phyloP scores from a whole-genome alignment of 345 rosid species.

The Corchorus olitorius region DNA sequence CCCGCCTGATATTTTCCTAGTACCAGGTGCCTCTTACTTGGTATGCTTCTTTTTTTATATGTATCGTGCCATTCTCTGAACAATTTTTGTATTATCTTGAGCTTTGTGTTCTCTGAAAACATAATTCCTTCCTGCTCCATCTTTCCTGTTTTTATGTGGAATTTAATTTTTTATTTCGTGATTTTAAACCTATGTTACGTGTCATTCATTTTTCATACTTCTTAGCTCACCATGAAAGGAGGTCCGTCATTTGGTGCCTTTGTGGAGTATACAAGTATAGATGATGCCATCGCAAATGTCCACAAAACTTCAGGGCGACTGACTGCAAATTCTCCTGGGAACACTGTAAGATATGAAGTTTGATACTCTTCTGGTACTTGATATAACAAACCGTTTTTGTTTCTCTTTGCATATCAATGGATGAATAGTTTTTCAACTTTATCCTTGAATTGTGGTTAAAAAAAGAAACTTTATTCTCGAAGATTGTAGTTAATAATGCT shows the following conservation, averaged over 20 bases:
- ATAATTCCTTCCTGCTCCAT: not conserved
- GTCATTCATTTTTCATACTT: constrained; percentile 13
- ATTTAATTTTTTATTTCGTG: constrained; percentile 11
- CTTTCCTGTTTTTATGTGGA: constrained; percentile 4
- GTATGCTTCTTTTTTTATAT: constrained; percentile 42
- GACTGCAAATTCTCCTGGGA: constrained; percentile 78
- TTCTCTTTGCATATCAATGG: not conserved
- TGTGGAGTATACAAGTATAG: constrained; percentile 56
- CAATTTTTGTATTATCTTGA: not conserved
- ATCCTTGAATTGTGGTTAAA: not conserved
- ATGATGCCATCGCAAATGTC: constrained; percentile 59
- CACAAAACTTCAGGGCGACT: constrained; percentile 64
- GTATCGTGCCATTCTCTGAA: constrained; percentile 2
- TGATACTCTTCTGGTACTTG: constrained; percentile 23
- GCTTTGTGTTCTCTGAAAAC: not conserved
- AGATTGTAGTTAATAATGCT: constrained; percentile 1
- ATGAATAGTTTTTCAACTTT: not conserved
- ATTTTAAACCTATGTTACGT: constrained; percentile 18
- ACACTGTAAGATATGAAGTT: constrained; percentile 64
- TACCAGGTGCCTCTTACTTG: constrained; percentile 86
- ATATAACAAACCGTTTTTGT: not conserved
- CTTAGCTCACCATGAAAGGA: constrained; percentile 73
- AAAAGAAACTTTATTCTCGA: not conserved
- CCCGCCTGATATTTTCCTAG: constrained; percentile 72
- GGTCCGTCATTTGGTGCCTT: constrained; percentile 82